Conservation (phyloP, 306 rosid genomes). For the Abrus pulchellus region DNA sequence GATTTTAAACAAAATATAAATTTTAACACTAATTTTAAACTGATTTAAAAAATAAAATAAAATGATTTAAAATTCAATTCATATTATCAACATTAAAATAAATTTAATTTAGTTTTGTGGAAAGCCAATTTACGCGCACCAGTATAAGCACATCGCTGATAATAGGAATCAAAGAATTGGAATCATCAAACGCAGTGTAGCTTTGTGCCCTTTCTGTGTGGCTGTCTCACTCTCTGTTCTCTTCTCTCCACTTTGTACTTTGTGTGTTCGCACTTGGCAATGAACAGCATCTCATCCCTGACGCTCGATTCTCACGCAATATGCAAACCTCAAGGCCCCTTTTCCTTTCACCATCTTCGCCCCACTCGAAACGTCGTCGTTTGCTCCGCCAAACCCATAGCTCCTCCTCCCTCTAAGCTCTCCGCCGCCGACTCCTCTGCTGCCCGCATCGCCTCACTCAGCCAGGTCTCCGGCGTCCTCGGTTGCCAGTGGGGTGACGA, state of each 20-base stretch:
- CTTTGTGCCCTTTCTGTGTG: background rate
- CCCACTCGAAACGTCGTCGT: conserved; percentile 48
- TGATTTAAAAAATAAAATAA: too few relatives aligned
- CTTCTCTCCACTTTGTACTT: too few relatives aligned
- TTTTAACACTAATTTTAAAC: too few relatives aligned
- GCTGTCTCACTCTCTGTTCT: background rate
- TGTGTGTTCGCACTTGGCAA: conserved; percentile 30
- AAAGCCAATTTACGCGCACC: too few relatives aligned
- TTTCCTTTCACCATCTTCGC: conserved; percentile 24
- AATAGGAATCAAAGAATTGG: too few relatives aligned
- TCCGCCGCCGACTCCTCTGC: conserved; percentile 57
- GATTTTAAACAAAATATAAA: too few relatives aligned
- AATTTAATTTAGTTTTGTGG: too few relatives aligned
- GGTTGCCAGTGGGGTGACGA: conserved; percentile 99
- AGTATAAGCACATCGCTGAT: too few relatives aligned
- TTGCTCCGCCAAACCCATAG: conserved; percentile 61
- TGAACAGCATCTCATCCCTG: conserved; percentile 74
- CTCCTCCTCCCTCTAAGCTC: conserved; percentile 61
- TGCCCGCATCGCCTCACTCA: conserved; percentile 72
- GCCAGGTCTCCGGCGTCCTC: conserved; percentile 88
- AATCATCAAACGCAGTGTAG: background rate
- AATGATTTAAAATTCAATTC: too few relatives aligned
- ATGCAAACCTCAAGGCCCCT: conserved; percentile 47
- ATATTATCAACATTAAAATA: too few relatives aligned
- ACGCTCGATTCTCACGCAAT: conserved; percentile 61